phyloP scores from a whole-genome alignment of 2,329 filamentous ascomycete genomes.

The Aspergillus sclerotialis region DNA sequence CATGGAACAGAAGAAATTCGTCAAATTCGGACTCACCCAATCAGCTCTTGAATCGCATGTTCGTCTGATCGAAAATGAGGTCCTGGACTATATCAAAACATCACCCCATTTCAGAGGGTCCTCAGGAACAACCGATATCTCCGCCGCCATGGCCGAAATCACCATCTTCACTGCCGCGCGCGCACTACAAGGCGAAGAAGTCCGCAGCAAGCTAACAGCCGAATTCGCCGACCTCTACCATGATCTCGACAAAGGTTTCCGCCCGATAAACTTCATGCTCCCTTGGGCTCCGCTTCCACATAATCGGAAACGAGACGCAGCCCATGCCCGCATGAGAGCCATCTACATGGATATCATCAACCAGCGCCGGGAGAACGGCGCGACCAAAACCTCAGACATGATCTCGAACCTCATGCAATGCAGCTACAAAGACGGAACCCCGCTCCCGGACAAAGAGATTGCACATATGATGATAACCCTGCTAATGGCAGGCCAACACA shows the following conservation, averaged over 20 bases:
- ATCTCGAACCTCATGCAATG: conserved; percentile 73
- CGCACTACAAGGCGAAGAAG: conserved; percentile 68
- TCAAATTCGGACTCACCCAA: conserved; percentile 58
- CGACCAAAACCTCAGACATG: conserved; percentile 53
- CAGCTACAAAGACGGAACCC: conserved; percentile 65
- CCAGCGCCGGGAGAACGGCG: conserved; percentile 46
- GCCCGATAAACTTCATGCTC: conserved; percentile 74
- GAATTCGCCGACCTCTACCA: conserved; percentile 71
- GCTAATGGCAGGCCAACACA: conserved; percentile 78
- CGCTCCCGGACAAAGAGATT: conserved; percentile 66
- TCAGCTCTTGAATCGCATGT: conserved; percentile 63
- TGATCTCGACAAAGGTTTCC: conserved; percentile 73
- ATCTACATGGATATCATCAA: conserved; percentile 67
- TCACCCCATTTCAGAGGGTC: conserved; percentile 52
- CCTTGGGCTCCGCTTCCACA: conserved; percentile 72
- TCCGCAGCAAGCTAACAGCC: conserved; percentile 63
- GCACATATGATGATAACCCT: conserved; percentile 83
- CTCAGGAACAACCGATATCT: conserved; percentile 58
- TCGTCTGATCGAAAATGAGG: conserved; percentile 69
- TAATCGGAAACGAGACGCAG: conserved; percentile 64
- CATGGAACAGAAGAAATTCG: conserved; percentile 90
- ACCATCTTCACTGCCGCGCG: conserved; percentile 76
- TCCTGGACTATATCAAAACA: conserved; percentile 44
- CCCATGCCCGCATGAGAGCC: conserved; percentile 62
- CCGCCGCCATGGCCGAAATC: conserved; percentile 64